phyloP scores from a whole-genome alignment of 352 stramenopile genomes.

The Phytophthora ramorum region DNA sequence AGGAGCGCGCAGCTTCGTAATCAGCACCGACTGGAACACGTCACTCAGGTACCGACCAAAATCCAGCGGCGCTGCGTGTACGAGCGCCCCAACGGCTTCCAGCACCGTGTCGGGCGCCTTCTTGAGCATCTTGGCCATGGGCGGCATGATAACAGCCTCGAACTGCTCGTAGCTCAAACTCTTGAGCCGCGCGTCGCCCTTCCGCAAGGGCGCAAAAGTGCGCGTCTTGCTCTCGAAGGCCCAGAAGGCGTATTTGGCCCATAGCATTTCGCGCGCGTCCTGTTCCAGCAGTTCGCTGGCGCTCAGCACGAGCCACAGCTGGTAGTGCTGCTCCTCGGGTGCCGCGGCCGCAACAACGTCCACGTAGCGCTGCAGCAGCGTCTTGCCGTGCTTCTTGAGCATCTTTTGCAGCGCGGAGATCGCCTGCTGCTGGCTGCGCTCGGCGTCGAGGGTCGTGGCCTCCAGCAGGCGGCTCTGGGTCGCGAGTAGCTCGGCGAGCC shows the following conservation, averaged over 20 bases:
- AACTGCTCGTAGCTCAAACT: constrained; percentile 67
- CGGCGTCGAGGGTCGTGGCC: constrained; percentile 53
- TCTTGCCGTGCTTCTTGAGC: constrained; percentile 47
- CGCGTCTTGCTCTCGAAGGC: constrained; percentile 82
- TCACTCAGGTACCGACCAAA: constrained; percentile 67
- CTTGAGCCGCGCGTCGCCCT: constrained; percentile 58
- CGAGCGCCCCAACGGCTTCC: constrained; percentile 59
- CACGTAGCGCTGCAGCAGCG: constrained; percentile 53
- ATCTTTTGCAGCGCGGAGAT: constrained; percentile 54
- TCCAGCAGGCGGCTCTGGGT: constrained; percentile 67
- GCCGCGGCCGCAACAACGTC: constrained; percentile 31
- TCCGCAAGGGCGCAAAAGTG: constrained; percentile 43
- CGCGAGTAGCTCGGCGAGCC: constrained; percentile 55
- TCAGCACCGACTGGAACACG: constrained; percentile 75
- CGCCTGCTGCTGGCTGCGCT: constrained; percentile 51
- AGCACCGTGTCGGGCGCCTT: constrained; percentile 82
- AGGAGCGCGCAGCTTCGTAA: constrained; percentile 80
- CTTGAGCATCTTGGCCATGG: constrained; percentile 81
- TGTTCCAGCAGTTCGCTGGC: constrained; percentile 32
- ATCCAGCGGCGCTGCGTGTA: constrained; percentile 62
- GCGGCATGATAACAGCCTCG: constrained; percentile 65
- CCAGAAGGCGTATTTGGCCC: constrained; percentile 69
- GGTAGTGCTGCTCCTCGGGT: constrained; percentile 62
- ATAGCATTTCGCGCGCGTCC: constrained; percentile 54
- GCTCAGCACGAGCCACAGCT: constrained; percentile 70